Evolutionary conservation across 2,329 filamentous ascomycete genomes (phyloP).

Genomic region (Botrytis pseudocinerea): DNA sequence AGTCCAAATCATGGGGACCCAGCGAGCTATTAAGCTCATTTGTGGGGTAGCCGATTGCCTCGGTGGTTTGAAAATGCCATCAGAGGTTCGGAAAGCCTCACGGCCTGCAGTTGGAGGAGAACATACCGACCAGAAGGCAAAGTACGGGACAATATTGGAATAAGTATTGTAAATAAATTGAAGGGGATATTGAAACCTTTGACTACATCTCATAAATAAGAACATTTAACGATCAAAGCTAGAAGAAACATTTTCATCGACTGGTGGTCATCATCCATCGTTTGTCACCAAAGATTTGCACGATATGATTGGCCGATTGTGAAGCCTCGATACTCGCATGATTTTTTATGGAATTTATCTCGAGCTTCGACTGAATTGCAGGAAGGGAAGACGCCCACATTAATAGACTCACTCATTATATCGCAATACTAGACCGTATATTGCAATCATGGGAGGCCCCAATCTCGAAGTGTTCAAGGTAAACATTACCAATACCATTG

Average conservation of each 20-base stretch:
- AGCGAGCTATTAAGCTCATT: neutral
- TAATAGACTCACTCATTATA: neutral
- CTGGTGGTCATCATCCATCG: neutral
- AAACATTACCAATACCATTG: slow-evolving; percentile 33
- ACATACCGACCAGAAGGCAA: neutral
- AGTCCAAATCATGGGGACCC: neutral
- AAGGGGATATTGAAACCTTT: neutral
- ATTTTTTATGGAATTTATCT: slow-evolving; percentile 7
- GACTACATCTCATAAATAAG: neutral
- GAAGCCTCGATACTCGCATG: neutral
- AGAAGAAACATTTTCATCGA: neutral
- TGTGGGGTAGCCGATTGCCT: slow-evolving; percentile 16
- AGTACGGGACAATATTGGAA: neutral
- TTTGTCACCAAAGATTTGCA: neutral
- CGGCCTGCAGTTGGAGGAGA: neutral
- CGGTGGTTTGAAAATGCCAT: neutral
- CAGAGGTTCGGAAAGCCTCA: neutral
- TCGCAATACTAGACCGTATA: neutral
- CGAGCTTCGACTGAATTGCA: neutral
- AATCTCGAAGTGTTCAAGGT: slow-evolving; percentile 97
- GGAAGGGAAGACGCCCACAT: neutral
- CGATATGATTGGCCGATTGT: slow-evolving; percentile 16
- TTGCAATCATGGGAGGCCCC: slow-evolving; percentile 67
- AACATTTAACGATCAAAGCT: neutral
- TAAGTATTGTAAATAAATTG: neutral